Percentiles rank a stretch among this genome's conserved stretches.
Evolutionary conservation across 192 early-diverging fungal genomes (phyloP).

Genomic region (Backusella parvicylindrica): DNA sequence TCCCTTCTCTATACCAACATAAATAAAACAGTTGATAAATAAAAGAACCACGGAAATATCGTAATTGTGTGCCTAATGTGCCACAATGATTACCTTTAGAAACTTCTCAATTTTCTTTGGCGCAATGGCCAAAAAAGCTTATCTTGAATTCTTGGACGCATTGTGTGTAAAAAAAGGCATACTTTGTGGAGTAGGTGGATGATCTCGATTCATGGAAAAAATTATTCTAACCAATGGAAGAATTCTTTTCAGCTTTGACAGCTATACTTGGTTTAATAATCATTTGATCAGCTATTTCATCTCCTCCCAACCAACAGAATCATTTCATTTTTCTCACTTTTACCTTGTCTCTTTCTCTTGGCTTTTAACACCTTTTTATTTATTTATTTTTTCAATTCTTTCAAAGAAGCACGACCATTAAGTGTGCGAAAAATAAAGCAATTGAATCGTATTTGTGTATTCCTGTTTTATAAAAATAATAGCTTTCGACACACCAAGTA

Average conservation of each 20-base stretch:
- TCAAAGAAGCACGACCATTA: neutral
- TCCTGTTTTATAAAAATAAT: neutral
- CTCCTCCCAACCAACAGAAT: neutral
- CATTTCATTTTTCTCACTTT: neutral
- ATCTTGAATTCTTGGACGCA: neutral
- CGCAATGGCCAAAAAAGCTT: conserved; percentile 1
- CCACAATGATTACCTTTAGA: neutral
- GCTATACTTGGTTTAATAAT: neutral
- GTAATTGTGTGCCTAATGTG: neutral
- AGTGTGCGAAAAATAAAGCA: neutral
- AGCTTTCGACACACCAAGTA: neutral
- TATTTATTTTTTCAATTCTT: neutral
- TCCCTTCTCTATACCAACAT: neutral
- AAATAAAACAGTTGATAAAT: neutral
- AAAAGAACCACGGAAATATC: neutral
- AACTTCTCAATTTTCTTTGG: neutral
- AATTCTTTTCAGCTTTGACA: neutral
- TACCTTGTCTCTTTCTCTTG: neutral
- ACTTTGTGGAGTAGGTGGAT: neutral
- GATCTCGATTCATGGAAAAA: neutral
- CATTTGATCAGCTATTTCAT: neutral
- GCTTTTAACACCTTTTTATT: neutral
- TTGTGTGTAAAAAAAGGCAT: neutral
- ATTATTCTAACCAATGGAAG: neutral
- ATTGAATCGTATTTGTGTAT: neutral